These are phyloP conservation scores for Rhizophagus sp. DNA, from an alignment of 192 early-diverging fungal genomes.

Conservation along the genomic window DNA sequence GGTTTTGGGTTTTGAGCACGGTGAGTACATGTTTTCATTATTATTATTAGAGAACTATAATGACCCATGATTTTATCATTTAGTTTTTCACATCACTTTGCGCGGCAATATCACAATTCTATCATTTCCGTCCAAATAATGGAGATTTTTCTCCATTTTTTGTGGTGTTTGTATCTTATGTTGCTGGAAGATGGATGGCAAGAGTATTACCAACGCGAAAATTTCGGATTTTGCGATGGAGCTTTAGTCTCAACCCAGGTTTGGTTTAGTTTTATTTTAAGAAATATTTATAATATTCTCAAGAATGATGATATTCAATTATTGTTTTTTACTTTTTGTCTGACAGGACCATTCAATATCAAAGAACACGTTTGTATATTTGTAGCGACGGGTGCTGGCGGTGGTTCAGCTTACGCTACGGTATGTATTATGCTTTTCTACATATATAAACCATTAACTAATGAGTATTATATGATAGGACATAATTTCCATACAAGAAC, in stretches of 20 bases:
- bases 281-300: neutral
- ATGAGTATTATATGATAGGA: slow-evolving; percentile 27
- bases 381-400: slow-evolving; percentile 52
- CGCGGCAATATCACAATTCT: slow-evolving; percentile 40
- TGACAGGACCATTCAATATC: slow-evolving; percentile 54
- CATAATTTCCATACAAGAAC: slow-evolving; percentile 54
- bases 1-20: slow-evolving; percentile 50
- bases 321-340: neutral
- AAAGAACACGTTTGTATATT: slow-evolving; percentile 70
- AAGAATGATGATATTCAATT: neutral
- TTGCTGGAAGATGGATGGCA: slow-evolving; percentile 36
- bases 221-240: neutral
- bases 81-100: slow-evolving; percentile 40
- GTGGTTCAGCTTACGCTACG: slow-evolving; percentile 55
- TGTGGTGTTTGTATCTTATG: slow-evolving; percentile 38
- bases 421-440: slow-evolving; percentile 23
- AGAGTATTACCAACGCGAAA: neutral
- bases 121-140: slow-evolving; percentile 40
- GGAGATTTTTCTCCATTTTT: slow-evolving; percentile 37
- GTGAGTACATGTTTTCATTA: slow-evolving; percentile 4
- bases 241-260: slow-evolving; percentile 26
- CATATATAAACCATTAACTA: neutral
- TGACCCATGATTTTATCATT: neutral
- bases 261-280: neutral
- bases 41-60: neutral